phyloP scores from a whole-genome alignment of 768 basidiomycete species.

The Pleurotus eryngii region DNA sequence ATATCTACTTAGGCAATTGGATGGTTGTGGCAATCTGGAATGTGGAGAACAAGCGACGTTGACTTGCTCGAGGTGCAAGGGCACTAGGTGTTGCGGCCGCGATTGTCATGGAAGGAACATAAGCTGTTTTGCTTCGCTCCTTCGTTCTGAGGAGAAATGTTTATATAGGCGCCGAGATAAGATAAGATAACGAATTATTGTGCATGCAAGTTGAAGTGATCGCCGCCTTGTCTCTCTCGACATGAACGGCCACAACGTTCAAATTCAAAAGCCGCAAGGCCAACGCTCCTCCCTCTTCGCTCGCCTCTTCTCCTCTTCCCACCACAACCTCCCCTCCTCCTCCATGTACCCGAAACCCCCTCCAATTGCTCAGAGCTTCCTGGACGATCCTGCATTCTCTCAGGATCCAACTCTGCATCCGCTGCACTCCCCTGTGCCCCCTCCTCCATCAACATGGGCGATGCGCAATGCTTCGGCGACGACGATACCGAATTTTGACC shows the following conservation, averaged over 20 bases:
- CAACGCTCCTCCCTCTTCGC: slow-evolving; percentile 10
- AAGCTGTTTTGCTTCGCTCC: too few species aligned
- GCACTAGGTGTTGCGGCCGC: too few species aligned
- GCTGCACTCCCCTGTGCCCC: slow-evolving; percentile 12
- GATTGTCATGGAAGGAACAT: too few species aligned
- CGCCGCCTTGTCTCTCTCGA: too few species aligned
- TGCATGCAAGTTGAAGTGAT: too few species aligned
- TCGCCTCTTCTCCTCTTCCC: slow-evolving; percentile 13
- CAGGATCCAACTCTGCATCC: slow-evolving; percentile 51
- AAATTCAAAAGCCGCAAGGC: neutral
- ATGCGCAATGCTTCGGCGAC: neutral
- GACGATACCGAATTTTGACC: neutral
- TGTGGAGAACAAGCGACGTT: too few species aligned
- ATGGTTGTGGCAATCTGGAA: too few species aligned
- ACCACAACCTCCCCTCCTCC: neutral
- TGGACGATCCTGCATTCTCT: slow-evolving; percentile 60
- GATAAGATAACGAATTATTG: too few species aligned
- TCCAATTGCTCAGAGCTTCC: slow-evolving; percentile 26
- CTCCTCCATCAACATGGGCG: neutral
- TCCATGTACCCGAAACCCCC: slow-evolving; percentile 11
- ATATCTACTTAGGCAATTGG: too few species aligned
- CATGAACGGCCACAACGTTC: neutral
- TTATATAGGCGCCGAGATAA: too few species aligned
- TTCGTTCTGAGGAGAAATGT: too few species aligned
- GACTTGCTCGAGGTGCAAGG: too few species aligned